Percentiles rank a stretch among this genome's conserved stretches.
phyloP scores from a whole-genome alignment of 805 yeast genomes.

The Jamesozyma piceae region DNA sequence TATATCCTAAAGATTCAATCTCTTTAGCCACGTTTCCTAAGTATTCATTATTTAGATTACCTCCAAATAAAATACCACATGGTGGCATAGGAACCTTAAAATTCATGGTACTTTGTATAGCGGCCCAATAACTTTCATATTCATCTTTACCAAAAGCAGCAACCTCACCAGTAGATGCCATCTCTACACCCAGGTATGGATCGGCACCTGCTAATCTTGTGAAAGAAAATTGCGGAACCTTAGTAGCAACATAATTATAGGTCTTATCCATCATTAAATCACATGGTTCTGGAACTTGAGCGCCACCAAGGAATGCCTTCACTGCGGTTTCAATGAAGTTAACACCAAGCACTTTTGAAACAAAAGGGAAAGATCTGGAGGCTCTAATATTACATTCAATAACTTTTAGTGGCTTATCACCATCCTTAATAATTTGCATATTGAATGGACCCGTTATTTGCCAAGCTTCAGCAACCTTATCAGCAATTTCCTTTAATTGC shows the following conservation, averaged over 20 bases:
- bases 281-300: conserved; percentile 64
- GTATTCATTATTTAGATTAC: conserved; percentile 66
- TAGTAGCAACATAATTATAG: conserved; percentile 84
- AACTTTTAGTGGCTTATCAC: conserved; percentile 70
- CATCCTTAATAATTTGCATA: conserved; percentile 88
- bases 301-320: conserved; percentile 65
- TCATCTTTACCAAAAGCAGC: conserved; percentile 89
- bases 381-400: conserved; percentile 98
- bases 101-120: conserved; percentile 94
- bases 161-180: conserved; percentile 98
- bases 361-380: conserved; percentile 97
- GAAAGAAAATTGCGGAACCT: conserved; percentile 97
- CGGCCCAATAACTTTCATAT: conserved; percentile 93
- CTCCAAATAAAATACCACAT: conserved; percentile 84
- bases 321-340: conserved; percentile 95
- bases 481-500: conserved; percentile 80
- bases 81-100: conserved; percentile 91
- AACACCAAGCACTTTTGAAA: conserved; percentile 89
- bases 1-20: conserved; percentile 62
- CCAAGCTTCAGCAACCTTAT: conserved; percentile 89
- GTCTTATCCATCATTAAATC: conserved; percentile 63
- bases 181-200: conserved; percentile 97
- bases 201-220: conserved; percentile 98
- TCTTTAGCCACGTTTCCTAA: conserved; percentile 66
- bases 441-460: conserved; percentile 96